These are phyloP conservation scores for Tolypocladium amazonense DNA, from an alignment of 2,329 filamentous ascomycete species.

Conservation along the genomic window DNA sequence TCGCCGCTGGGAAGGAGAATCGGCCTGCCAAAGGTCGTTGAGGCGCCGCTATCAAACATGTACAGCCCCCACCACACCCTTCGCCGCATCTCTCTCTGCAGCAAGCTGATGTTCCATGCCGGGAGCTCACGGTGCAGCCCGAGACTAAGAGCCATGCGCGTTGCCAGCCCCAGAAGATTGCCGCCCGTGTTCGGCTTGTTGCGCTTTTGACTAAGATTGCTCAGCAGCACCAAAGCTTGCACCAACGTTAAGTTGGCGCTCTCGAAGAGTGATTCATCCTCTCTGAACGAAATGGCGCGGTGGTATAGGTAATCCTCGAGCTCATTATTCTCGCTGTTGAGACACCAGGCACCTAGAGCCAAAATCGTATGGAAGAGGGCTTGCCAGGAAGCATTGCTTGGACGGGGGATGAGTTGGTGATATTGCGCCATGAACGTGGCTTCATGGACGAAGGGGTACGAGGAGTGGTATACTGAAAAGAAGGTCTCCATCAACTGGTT, in stretches of 20 bases:
- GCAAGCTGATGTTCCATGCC: slow-evolving; percentile 17
- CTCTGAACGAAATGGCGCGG: slow-evolving; percentile 14
- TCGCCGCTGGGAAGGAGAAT: slow-evolving; percentile 15
- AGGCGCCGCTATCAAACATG: slow-evolving; percentile 34
- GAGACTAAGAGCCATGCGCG: slow-evolving; percentile 34
- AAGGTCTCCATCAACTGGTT: slow-evolving; percentile 24
- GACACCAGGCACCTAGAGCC: slow-evolving; percentile 24
- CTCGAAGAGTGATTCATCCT: slow-evolving; percentile 19
- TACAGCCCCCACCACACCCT: slow-evolving; percentile 32
- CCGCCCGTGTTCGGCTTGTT: slow-evolving; percentile 38
- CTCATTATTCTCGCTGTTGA: slow-evolving; percentile 13
- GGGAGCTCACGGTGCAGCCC: slow-evolving; percentile 33
- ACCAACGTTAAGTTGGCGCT: slow-evolving; percentile 20
- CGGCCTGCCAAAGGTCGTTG: slow-evolving; percentile 29
- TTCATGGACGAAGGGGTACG: slow-evolving; percentile 35
- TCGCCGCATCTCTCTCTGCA: slow-evolving; percentile 25
- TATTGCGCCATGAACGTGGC: slow-evolving; percentile 28
- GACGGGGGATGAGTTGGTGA: slow-evolving; percentile 19
- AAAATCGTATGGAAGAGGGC: slow-evolving; percentile 26
- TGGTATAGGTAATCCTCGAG: slow-evolving; percentile 19
- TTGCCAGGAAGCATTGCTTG: slow-evolving; percentile 18
- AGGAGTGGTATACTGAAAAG: slow-evolving; percentile 31
- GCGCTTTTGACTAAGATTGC: slow-evolving; percentile 34
- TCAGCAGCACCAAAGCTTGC: slow-evolving; percentile 17
- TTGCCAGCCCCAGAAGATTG: slow-evolving; percentile 34